These are phyloP conservation scores for Podospora anserina DNA, from an alignment of 495 filamentous ascomycete species.

Conservation along the genomic window DNA sequence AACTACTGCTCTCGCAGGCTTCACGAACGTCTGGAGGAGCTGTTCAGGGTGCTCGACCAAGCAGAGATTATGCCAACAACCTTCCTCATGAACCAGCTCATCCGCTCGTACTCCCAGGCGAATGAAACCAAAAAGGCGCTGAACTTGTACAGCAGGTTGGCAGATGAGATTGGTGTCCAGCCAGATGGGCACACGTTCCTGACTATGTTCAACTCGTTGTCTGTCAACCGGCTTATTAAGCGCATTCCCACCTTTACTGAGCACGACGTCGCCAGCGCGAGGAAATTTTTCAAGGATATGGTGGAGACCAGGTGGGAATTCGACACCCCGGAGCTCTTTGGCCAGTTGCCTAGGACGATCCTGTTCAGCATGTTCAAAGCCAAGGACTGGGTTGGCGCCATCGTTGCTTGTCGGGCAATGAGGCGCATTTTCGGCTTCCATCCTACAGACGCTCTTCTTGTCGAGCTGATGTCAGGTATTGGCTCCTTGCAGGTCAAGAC, in stretches of 20 bases:
- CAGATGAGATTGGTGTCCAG: slow-evolving; percentile 37
- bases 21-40: slow-evolving; percentile 51
- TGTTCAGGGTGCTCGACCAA: slow-evolving; percentile 55
- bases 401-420: slow-evolving; percentile 59
- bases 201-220: slow-evolving; percentile 58
- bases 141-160: slow-evolving; percentile 51
- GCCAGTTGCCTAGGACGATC: slow-evolving; percentile 40
- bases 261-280: slow-evolving; percentile 50
- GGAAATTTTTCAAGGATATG: slow-evolving; percentile 62
- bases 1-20: slow-evolving; percentile 63
- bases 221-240: slow-evolving; percentile 39
- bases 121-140: slow-evolving; percentile 50
- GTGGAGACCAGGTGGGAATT: slow-evolving; percentile 39
- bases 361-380: slow-evolving; percentile 46
- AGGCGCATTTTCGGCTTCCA: slow-evolving; percentile 51
- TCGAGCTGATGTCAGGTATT: slow-evolving; percentile 41
- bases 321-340: slow-evolving; percentile 32
- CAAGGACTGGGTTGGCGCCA: slow-evolving; percentile 50
- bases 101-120: slow-evolving; percentile 58
- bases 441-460: slow-evolving; percentile 40
- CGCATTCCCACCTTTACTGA: slow-evolving; percentile 41
- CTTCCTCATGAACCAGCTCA: slow-evolving; percentile 72
- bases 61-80: slow-evolving; percentile 63
- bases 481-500: slow-evolving; percentile 36
- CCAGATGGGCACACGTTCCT: slow-evolving; percentile 69